Conservation (phyloP, 1,284 basidiomycete genomes). For the Microbotryum intermedium region DNA sequence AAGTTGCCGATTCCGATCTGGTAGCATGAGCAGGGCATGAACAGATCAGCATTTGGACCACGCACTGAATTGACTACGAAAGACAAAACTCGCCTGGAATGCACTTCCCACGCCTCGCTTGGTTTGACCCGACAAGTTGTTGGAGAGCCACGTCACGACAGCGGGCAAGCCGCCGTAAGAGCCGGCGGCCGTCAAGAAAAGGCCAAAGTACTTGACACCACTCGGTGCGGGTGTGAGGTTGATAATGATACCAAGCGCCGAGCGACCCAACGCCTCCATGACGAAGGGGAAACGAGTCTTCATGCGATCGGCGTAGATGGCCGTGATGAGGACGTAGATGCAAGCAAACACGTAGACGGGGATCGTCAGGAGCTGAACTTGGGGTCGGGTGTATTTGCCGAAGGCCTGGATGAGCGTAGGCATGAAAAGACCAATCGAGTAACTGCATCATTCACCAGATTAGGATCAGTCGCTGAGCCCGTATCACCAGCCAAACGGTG, state of each 20-base stretch:
- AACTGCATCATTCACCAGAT: background rate
- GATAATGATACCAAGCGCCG: conserved; percentile 55
- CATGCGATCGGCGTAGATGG: conserved; percentile 53
- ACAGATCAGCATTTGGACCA: background rate
- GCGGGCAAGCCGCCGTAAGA: conserved; percentile 47
- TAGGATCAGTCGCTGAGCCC: background rate
- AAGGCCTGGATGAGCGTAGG: conserved; percentile 46
- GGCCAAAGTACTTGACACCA: conserved; percentile 28
- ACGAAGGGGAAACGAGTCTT: conserved; percentile 56
- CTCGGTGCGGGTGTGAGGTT: conserved; percentile 39
- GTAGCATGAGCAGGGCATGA: conserved; percentile 43
- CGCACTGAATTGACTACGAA: background rate
- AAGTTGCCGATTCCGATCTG: conserved; percentile 58
- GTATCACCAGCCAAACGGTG: background rate
- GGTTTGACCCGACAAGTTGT: conserved; percentile 56
- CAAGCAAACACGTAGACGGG: conserved; percentile 59
- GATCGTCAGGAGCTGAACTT: conserved; percentile 43
- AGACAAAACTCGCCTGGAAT: background rate
- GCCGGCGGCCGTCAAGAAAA: conserved; percentile 28
- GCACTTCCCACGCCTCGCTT: conserved; percentile 46
- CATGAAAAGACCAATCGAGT: conserved; percentile 39
- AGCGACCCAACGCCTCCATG: conserved; percentile 48
- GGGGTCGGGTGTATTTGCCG: conserved; percentile 25
- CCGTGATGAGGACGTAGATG: conserved; percentile 45
- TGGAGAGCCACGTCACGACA: conserved; percentile 55